A percentile compares a stretch with the other conserved stretches of the same genome.
Conservation (phyloP, 495 filamentous ascomycete genomes). For the Letharia columbiana region DNA sequence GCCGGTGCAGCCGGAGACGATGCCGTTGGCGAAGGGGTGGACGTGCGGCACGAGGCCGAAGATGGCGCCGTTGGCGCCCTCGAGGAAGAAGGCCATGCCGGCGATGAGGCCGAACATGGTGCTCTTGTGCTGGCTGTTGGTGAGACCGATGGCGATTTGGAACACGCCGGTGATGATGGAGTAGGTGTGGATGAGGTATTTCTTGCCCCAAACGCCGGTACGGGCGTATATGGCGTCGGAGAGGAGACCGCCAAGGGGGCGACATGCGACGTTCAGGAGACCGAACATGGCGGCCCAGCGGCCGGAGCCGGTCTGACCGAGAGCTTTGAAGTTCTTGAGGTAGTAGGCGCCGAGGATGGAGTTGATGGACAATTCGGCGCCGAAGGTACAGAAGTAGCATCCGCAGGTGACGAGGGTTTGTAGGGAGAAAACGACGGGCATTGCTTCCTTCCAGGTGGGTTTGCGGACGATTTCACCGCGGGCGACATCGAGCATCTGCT, state of each 20-base stretch:
- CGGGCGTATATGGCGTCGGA: constrained; percentile 62
- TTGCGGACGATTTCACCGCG: constrained; percentile 56
- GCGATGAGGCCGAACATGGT: constrained; percentile 73
- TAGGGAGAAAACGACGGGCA: constrained; percentile 51
- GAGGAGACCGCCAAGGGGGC: constrained; percentile 66
- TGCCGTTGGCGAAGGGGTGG: constrained; percentile 63
- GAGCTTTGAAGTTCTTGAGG: constrained; percentile 60
- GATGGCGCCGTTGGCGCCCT: constrained; percentile 76
- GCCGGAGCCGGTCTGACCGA: constrained; percentile 64
- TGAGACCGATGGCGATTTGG: constrained; percentile 59
- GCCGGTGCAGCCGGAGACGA: constrained; percentile 70
- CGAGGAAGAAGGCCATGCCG: constrained; percentile 70
- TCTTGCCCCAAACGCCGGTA: constrained; percentile 67
- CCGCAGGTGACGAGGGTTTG: constrained; percentile 59
- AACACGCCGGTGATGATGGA: constrained; percentile 58
- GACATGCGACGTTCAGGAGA: constrained; percentile 68
- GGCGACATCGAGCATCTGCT: constrained; percentile 49
- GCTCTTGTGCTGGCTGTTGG: constrained; percentile 48
- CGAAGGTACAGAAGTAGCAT: constrained; percentile 81
- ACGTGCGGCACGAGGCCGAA: constrained; percentile 82
- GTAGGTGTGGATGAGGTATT: constrained; percentile 55
- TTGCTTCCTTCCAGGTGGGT: constrained; percentile 53
- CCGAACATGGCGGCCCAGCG: constrained; percentile 88
- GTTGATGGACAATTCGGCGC: constrained; percentile 80
- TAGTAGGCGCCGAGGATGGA: constrained; percentile 75